These are phyloP conservation scores for Suhomyces anneliseae DNA, from an alignment of 1,139 yeast species.

Conservation along the genomic window DNA sequence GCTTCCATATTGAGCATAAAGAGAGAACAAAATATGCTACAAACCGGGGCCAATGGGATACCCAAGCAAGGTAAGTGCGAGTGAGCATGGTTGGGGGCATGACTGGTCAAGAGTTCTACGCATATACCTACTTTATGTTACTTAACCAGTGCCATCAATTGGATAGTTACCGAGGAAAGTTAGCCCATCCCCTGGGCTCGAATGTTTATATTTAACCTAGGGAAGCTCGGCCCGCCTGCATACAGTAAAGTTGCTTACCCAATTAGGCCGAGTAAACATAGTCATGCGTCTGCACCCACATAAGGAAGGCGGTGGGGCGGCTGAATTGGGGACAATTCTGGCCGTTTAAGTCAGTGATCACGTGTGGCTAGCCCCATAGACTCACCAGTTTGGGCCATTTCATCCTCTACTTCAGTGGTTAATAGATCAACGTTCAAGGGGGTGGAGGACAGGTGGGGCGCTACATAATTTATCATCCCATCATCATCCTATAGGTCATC, in stretches of 20 bases:
- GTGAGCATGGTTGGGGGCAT: too few species aligned
- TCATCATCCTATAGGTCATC: too few species aligned
- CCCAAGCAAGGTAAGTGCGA: too few species aligned
- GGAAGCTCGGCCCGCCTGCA: not conserved
- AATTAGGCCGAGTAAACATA: conserved; percentile 4
- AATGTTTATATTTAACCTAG: conserved; percentile 4
- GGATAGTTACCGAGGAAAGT: not conserved
- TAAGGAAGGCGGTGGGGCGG: conserved; percentile 1
- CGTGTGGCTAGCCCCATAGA: not conserved
- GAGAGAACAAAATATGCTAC: not conserved
- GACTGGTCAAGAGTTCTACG: not conserved
- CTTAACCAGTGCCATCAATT: too few species aligned
- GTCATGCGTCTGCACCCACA: conserved; percentile 4
- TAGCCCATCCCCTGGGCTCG: not conserved
- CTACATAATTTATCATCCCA: too few species aligned
- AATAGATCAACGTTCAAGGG: too few species aligned
- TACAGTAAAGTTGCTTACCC: conserved; percentile 1
- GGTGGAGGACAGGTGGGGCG: too few species aligned
- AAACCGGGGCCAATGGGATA: not conserved
- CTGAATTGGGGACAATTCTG: conserved; percentile 2
- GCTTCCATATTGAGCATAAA: conserved; percentile 8
- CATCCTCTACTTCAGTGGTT: too few species aligned
- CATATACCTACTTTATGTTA: not conserved
- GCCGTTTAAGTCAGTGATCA: conserved; percentile 2
- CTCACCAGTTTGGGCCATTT: not conserved